Evolutionary conservation across 768 basidiomycete species (phyloP), one percentile per base, ranked within the genome.

Genomic region (Mycena venus): DNA sequence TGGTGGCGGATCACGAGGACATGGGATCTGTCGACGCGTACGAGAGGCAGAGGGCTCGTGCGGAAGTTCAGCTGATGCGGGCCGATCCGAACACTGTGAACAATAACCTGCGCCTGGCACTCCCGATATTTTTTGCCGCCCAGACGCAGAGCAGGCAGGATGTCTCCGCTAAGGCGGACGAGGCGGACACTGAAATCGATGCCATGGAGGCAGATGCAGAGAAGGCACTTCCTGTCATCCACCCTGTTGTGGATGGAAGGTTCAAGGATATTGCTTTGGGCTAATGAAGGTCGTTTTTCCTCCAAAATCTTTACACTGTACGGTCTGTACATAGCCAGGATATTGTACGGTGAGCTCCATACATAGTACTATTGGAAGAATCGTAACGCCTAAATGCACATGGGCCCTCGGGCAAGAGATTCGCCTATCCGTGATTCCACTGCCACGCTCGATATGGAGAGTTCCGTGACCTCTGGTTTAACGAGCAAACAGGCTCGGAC

Each of bases 201-300:
- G 61, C 47, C 49, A 75, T 25, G 60, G 60, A 61, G 19, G 38
- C 60, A 61, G 60, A 61, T 31, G 60, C 60, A 61, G 38, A 42
- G 81, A 29, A 80, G 80, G 59, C 82, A 80, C 64, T 73, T 84
- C 73, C 65, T 80, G 67, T 73, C 15, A 83, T 84, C 14, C 78
- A 84, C 56, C 84, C 84, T 6, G 73, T 80, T 38, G 78, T 83
- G 25, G 84, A 85, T 74, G 84, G 84, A 3, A 74, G 84, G 62
- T 69, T 85, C 67, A 83, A 80, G 70, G 82, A 85, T 49, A 34
- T 58, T 59, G 51, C 67, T 68, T 36, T 25, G 49, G 32, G 55
- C 55, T 38, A 68, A 61, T 61, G 21, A 61, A 61, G 60, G 21
- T 61, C 60, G 60, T 42, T 42, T 61, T 42, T 2, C 60, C 60